Evolutionary conservation across 768 basidiomycete genomes (phyloP), one percentile per base, ranked within the genome.

Genomic region (Hypholoma fasciculare): DNA sequence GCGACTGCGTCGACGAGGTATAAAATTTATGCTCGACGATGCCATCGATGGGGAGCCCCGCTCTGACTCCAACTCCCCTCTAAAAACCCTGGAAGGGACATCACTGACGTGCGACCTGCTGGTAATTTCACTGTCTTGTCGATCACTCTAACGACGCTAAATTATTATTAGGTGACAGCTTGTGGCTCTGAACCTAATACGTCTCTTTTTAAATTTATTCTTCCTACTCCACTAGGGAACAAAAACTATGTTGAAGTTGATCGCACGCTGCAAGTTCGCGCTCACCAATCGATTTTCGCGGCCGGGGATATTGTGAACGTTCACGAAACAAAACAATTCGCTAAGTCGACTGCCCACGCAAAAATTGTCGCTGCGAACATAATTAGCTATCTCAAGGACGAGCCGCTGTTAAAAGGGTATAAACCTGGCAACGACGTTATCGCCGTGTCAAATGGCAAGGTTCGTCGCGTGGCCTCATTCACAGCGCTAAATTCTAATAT

Each of bases 301-400:
- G 67, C 73, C 4, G 86, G 87, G 1, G 87, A 88, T 62, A 75
- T 82, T 53, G 77, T 81, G 55, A 81, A 85, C 48, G 78, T 75
- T 67, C 55, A 63, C 0, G 87, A 87, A 65, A 81, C 82, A 63
- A 86, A 87, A 65, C 85, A 75, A 52, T 58, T 69, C n/a, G 58
- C 54, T n/a, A 88, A 88, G 63, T 72, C 72, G 0, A 30, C 27
- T 0, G 70, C 65, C 3, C 86, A 88, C 48, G 71, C 66, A 0
- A 55, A 49, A 0, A 59, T 85, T 36, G 72, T 81, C n/a, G 73
- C 72, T 7, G 67, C 71, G 8, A 89, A 89, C 61, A 65, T 87
- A 19, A 26, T 82, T 8, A 63, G 61, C 19, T 62, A 65, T 37
- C 52, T 74, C 12, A 52, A 65, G 17, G 65, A 61, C 30, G 63